Conservation (phyloP, 495 filamentous ascomycete species). For the Aspergillus conjunctus region DNA sequence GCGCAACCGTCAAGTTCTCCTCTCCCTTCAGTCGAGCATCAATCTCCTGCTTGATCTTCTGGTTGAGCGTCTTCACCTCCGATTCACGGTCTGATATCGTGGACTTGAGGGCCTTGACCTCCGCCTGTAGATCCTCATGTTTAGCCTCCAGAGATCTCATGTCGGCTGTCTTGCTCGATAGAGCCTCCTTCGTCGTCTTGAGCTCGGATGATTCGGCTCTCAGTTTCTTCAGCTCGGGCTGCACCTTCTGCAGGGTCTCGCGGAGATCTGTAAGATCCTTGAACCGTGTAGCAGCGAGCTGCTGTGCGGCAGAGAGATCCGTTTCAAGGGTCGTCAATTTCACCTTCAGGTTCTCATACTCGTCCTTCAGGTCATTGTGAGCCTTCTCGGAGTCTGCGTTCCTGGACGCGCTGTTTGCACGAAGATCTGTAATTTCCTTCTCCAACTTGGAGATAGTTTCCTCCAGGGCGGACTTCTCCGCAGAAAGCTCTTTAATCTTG, state of each 20-base stretch:
- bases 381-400: constrained; percentile 55
- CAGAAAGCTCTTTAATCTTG: constrained; percentile 66
- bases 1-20: constrained; percentile 67
- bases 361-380: constrained; percentile 61
- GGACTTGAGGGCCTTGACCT: constrained; percentile 68
- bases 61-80: constrained; percentile 74
- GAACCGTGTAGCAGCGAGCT: constrained; percentile 81
- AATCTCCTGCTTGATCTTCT: constrained; percentile 74
- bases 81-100: constrained; percentile 69
- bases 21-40: constrained; percentile 72
- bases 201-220: constrained; percentile 74
- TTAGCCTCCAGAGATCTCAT: constrained; percentile 73
- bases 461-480: constrained; percentile 61
- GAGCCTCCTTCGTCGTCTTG: constrained; percentile 69
- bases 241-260: constrained; percentile 76
- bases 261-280: constrained; percentile 82
- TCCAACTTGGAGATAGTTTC: constrained; percentile 67
- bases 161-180: constrained; percentile 66
- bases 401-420: constrained; percentile 52
- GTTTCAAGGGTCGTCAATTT: constrained; percentile 71
- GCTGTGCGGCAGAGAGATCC: constrained; percentile 82
- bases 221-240: constrained; percentile 78
- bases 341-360: constrained; percentile 74
- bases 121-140: constrained; percentile 76
- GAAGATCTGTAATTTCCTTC: constrained; percentile 61